Evolutionary conservation across 495 filamentous ascomycete species (phyloP), one percentile per base, ranked within the genome.

Genomic region (Penicillium argentinense): DNA sequence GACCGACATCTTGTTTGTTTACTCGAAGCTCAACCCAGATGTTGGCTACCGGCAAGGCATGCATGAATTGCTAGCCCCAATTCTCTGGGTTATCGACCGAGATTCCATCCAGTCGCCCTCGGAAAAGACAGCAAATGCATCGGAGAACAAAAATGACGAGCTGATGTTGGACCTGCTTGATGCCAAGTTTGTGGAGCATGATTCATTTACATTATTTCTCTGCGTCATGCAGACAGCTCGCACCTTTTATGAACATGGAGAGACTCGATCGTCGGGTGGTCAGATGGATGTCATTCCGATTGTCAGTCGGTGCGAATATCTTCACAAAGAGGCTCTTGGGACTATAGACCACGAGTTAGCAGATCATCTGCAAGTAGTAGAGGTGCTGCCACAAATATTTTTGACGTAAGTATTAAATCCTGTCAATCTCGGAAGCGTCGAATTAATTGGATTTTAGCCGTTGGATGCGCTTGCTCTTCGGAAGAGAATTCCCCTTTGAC

Each of bases 341-440:
- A 82, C 81, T 38, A 76, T 88, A 11, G 93, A 99, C 59, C 81
- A 86, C 32, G 85, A 87, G 58, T 77, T 99, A 25, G 87, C 90
- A 4, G 77, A 78, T 28, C 92, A 96, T 60, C 71, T 99, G 19
- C 84, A 82, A 42, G 79, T 82, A 37, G 84, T 96, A 27, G 91
- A 97, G 39, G 83, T 99, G 49, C 66, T 97, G n/a, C 95, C 93
- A 3, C 93, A 99, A 52, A 87, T 99, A 34, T 99, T 97, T 62
- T 68, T 98, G 24, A 95, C 97, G 86, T 92, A 65, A 69, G 46
- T 61, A 12, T 17, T 18, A 19, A 14, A 21, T 42, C 9, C 3
- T 2, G 16, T n/a, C 9, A 4, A 6, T 4, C 21, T 9, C 4
- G 12, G 0, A 25, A 28, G 7, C 3, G 17, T 17, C 4, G 8